Conservation (phyloP, 73 alveolate genomes). For the Paramecium pentaurelia region DNA sequence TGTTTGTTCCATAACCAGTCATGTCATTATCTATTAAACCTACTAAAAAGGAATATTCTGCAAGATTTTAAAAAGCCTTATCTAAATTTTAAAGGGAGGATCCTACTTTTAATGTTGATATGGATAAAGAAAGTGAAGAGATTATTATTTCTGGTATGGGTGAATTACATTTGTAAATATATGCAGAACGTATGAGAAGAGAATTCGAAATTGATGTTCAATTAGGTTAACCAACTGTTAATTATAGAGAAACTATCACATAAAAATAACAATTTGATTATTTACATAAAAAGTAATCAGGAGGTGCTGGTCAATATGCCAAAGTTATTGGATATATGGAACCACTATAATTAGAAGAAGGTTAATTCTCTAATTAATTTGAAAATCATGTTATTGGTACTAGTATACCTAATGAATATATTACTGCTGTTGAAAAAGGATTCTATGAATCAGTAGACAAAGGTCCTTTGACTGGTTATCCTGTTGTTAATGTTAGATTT, state of each 20-base stretch:
- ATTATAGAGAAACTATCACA: slow-evolving; percentile 87
- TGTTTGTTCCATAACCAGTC: slow-evolving; percentile 94
- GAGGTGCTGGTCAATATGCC: slow-evolving; percentile 97
- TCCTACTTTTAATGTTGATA: slow-evolving; percentile 82
- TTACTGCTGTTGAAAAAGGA: slow-evolving; percentile 89
- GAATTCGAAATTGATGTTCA: slow-evolving; percentile 81
- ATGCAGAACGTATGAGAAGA: slow-evolving; percentile 93
- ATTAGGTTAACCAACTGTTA: slow-evolving; percentile 95
- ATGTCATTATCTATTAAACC: slow-evolving; percentile 80
- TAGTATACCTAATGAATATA: slow-evolving; percentile 82
- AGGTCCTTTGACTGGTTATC: slow-evolving; percentile 90
- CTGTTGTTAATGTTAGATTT: slow-evolving; percentile 78
- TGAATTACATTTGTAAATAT: slow-evolving; percentile 89
- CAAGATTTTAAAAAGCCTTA: slow-evolving; percentile 74
- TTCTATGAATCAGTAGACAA: slow-evolving; percentile 80
- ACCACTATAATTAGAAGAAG: slow-evolving; percentile 69
- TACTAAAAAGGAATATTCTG: slow-evolving; percentile 62
- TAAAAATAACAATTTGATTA: slow-evolving; percentile 77
- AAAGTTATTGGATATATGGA: slow-evolving; percentile 82
- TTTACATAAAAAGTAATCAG: slow-evolving; percentile 91
- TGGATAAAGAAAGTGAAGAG: slow-evolving; percentile 89
- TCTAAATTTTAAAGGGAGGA: slow-evolving; percentile 84
- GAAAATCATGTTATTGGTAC: slow-evolving; percentile 74
- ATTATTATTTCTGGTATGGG: slow-evolving; percentile 98
- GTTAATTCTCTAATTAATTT: slow-evolving; percentile 62